Base-by-base conservation (phyloP, 2,329 filamentous ascomycete species). In the Ceratocystis huliohia region DNA sequence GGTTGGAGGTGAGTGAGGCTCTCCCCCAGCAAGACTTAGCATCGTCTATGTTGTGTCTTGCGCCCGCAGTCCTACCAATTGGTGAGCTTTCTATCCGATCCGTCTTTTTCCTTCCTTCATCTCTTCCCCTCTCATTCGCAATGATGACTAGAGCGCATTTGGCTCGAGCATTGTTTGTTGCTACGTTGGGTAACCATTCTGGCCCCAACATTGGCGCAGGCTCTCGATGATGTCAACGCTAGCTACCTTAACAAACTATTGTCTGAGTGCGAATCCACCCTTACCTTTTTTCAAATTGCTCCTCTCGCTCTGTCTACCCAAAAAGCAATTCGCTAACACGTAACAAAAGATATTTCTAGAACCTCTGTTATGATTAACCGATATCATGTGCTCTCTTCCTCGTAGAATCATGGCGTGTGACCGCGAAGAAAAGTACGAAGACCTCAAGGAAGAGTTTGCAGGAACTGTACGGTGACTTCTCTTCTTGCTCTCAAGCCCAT, bases 71-170 rank as follows among this genome's bases (percentile, higher is more conserved):
- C 45, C 63, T 61, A 69, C 70, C 71, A 70, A 69, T 72, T 75
- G 74, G 78, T 79, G 76, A 77, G 78, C 74, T 53, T 62, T 53
- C 48, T 48, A 7, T 20, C 46, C 65, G 65, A 7, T 20, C 46
- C 65, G 65, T 30, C 30, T 64, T 57, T 69, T 62, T 48, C 22
- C 1, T 15, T 48, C 48, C 48, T 53, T 67, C 69, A 65, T 41
- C 67, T 62, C 61, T 57, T 53, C 64, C 62, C 65, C 50, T 63
- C 68, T 69, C 67, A 67, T 66, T 68, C 72, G 76, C 70, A 75
- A 91, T 95, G 93, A 97, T 97, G 93, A 97, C 93, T 91, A 93
- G 93, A 97, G 93, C 92, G 93, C 93, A 97, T 97, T 97, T 97
- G 93, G 93, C 93, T 97, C 91, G 93, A 97, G 93, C 83, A 96